Conservation (phyloP, 257 asterid genomes). For the Jacaranda copaia region DNA sequence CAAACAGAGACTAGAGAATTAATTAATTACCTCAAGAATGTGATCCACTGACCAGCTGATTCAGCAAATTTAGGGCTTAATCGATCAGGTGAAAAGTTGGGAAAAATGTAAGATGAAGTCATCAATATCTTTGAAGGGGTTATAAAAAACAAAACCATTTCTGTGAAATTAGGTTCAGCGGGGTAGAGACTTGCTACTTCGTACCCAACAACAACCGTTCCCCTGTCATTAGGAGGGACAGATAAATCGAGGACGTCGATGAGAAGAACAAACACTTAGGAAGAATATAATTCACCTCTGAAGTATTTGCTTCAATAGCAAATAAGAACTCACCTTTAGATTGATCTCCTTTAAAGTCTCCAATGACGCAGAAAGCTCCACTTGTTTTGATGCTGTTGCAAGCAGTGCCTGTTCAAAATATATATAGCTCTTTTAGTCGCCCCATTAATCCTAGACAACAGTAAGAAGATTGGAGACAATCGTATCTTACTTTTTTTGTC, state of each 20-base stretch:
- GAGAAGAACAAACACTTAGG: not conserved
- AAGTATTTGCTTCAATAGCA: not conserved
- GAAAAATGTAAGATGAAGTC: not conserved
- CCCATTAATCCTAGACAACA: not conserved
- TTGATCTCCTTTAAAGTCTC: slow-evolving; percentile 56
- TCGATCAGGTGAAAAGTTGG: not conserved
- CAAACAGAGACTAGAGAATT: too few relatives aligned
- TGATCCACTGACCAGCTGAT: not conserved
- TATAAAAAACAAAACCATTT: too few relatives aligned
- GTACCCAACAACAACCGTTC: slow-evolving; percentile 54
- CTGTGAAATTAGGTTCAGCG: slow-evolving; percentile 31
- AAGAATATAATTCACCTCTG: not conserved
- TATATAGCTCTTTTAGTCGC: slow-evolving; percentile 17
- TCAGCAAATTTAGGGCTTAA: not conserved
- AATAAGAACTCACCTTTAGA: slow-evolving; percentile 43
- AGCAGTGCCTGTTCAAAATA: slow-evolving; percentile 53
- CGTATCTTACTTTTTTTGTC: slow-evolving; percentile 59
- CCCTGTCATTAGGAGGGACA: slow-evolving; percentile 40
- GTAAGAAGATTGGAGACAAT: slow-evolving; percentile 3
- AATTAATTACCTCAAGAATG: not conserved
- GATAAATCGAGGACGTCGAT: not conserved
- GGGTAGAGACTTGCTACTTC: slow-evolving; percentile 50
- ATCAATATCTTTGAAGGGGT: not conserved
- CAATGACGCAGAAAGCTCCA: slow-evolving; percentile 67
- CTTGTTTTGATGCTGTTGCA: slow-evolving; percentile 70